Evolutionary conservation across 2,329 filamentous ascomycete species (phyloP).

Genomic region (Pestalotiopsis sp.): DNA sequence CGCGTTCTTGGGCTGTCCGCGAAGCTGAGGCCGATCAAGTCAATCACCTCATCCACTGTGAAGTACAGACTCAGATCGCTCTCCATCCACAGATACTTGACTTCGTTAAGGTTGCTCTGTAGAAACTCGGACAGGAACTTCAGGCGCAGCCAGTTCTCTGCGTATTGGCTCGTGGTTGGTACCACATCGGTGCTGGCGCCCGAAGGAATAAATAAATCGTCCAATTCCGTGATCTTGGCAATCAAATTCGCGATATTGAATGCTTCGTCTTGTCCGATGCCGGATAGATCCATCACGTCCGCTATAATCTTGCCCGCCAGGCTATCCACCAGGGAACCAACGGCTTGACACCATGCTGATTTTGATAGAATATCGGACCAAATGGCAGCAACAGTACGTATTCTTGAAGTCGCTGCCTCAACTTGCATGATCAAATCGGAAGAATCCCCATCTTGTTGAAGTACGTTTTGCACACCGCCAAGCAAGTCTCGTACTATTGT

Average conservation of each 20-base stretch:
- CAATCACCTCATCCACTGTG: conserved; percentile 60
- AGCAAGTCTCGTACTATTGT: conserved; percentile 64
- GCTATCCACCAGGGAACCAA: conserved; percentile 62
- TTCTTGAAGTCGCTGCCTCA: conserved; percentile 53
- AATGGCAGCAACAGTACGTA: conserved; percentile 54
- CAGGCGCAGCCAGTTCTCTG: conserved; percentile 63
- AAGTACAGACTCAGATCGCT: conserved; percentile 69
- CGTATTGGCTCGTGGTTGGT: conserved; percentile 62
- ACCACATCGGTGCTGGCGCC: conserved; percentile 40
- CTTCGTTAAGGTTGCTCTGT: conserved; percentile 67
- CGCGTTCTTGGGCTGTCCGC: conserved; percentile 63
- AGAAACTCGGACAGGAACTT: conserved; percentile 67
- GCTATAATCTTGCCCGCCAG: conserved; percentile 61
- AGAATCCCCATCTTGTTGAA: conserved; percentile 57
- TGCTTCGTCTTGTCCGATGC: conserved; percentile 66
- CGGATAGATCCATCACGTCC: conserved; percentile 64
- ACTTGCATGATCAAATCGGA: conserved; percentile 41
- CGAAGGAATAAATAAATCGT: conserved; percentile 59
- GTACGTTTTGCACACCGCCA: conserved; percentile 61
- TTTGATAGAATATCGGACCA: conserved; percentile 63
- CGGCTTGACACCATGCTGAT: conserved; percentile 65
- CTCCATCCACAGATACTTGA: conserved; percentile 66
- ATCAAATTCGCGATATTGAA: conserved; percentile 64
- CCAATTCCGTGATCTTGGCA: conserved; percentile 56
- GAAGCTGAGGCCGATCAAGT: conserved; percentile 65